Evolutionary conservation across 1,284 basidiomycete species (phyloP).

Genomic region (Sutorius eximius): DNA sequence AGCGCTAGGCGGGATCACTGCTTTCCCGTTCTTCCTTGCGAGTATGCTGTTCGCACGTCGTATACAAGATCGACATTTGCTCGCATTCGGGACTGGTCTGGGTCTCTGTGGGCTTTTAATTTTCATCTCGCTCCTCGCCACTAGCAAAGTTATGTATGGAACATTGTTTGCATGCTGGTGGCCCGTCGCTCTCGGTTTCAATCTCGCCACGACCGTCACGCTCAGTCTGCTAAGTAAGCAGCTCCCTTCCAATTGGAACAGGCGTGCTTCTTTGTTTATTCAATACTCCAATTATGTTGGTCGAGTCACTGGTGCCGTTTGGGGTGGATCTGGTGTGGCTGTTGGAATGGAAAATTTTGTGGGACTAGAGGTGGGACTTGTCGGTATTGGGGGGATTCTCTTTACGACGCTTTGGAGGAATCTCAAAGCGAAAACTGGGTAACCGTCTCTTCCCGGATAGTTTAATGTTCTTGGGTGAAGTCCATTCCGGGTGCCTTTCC

Average conservation of each 20-base stretch:
- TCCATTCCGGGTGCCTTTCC: neutral
- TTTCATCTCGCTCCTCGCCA: slow-evolving; percentile 46
- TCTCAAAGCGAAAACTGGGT: slow-evolving; percentile 66
- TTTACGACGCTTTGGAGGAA: slow-evolving; percentile 59
- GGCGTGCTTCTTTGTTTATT: slow-evolving; percentile 53
- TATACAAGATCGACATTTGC: slow-evolving; percentile 60
- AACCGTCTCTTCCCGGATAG: slow-evolving; percentile 18
- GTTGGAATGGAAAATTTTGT: slow-evolving; percentile 66
- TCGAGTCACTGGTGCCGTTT: slow-evolving; percentile 61
- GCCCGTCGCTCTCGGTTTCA: slow-evolving; percentile 67
- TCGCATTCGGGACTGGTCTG: slow-evolving; percentile 52
- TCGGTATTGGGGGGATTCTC: slow-evolving; percentile 56
- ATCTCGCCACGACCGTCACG: slow-evolving; percentile 65
- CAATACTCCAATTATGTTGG: slow-evolving; percentile 70
- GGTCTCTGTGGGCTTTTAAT: slow-evolving; percentile 55
- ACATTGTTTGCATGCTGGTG: slow-evolving; percentile 66
- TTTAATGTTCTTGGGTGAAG: neutral
- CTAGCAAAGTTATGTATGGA: slow-evolving; percentile 46
- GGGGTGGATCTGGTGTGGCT: slow-evolving; percentile 64
- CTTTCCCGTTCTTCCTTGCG: slow-evolving; percentile 65
- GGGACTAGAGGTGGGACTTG: slow-evolving; percentile 60
- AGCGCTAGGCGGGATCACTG: slow-evolving; percentile 60
- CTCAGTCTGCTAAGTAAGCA: slow-evolving; percentile 66
- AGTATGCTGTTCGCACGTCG: slow-evolving; percentile 58
- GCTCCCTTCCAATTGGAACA: slow-evolving; percentile 62